These are phyloP conservation scores for Geoglossum cookeanum DNA, from an alignment of 2,329 filamentous ascomycete genomes.

Conservation along the genomic window DNA sequence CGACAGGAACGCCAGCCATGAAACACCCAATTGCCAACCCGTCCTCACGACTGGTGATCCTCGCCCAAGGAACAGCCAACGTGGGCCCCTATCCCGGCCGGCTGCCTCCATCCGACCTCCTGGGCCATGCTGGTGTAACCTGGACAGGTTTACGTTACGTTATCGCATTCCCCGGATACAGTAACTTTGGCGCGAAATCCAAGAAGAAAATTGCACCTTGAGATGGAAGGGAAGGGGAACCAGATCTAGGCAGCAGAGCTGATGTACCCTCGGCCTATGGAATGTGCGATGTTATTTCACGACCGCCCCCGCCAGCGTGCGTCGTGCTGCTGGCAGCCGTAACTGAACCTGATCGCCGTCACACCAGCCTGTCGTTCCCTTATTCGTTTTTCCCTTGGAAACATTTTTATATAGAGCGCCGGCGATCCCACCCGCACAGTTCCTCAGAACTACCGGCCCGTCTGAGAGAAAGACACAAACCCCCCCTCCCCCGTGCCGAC, in stretches of 20 bases:
- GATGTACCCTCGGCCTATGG: neutral
- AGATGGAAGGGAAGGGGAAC: neutral
- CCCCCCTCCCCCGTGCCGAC: too few relatives aligned
- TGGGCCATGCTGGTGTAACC: neutral
- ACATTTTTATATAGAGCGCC: neutral
- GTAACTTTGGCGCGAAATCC: neutral
- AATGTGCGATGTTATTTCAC: neutral
- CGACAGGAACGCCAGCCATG: neutral
- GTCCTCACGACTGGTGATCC: neutral
- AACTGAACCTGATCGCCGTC: neutral
- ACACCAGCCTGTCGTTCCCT: neutral
- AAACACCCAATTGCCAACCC: neutral
- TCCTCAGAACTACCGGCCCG: neutral
- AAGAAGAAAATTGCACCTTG: neutral
- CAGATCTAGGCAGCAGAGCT: neutral
- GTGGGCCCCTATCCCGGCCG: neutral
- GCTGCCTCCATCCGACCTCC: neutral
- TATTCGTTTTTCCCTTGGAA: neutral
- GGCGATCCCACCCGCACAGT: neutral
- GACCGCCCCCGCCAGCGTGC: neutral
- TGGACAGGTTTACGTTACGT: neutral
- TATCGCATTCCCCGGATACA: neutral
- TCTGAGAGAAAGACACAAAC: neutral
- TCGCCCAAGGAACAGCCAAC: neutral
- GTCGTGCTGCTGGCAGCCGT: neutral